These are phyloP conservation scores for Alternaria arbusti DNA, from an alignment of 2,329 filamentous ascomycete genomes.

Conservation along the genomic window DNA sequence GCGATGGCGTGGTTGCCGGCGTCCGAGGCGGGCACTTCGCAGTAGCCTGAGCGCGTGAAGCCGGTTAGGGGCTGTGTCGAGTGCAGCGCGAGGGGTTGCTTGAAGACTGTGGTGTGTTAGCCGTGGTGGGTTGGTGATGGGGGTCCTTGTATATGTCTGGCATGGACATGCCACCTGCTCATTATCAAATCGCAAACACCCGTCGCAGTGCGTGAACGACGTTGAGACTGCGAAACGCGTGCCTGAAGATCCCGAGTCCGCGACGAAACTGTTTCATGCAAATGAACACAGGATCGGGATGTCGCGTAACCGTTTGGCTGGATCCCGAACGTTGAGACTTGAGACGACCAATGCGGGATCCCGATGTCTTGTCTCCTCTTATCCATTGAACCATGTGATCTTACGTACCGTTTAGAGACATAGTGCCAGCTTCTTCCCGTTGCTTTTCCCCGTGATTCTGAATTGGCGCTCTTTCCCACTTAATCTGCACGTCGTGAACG, in stretches of 20 bases:
- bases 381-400: neutral
- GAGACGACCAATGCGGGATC: neutral
- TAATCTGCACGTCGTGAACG: constrained; percentile 36
- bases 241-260: neutral
- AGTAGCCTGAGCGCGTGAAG: constrained; percentile 68
- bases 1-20: constrained; percentile 67
- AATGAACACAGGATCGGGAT: neutral
- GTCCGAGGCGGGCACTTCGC: constrained; percentile 61
- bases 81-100: constrained; percentile 60
- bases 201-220: neutral
- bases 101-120: constrained; percentile 5
- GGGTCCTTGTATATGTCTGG: neutral
- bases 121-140: neutral
- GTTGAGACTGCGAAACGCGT: constrained; percentile 4
- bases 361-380: neutral
- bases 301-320: neutral
- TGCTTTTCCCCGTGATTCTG: neutral
- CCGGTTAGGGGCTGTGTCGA: constrained; percentile 65
- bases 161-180: neutral
- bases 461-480: constrained; percentile 2
- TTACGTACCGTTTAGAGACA: constrained; percentile 17
- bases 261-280: constrained; percentile 10
- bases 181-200: neutral
- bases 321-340: neutral
- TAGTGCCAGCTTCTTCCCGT: constrained; percentile 6